These are phyloP conservation scores for Eimeria zaria DNA, from an alignment of 169 alveolate species.

Conservation along the genomic window DNA sequence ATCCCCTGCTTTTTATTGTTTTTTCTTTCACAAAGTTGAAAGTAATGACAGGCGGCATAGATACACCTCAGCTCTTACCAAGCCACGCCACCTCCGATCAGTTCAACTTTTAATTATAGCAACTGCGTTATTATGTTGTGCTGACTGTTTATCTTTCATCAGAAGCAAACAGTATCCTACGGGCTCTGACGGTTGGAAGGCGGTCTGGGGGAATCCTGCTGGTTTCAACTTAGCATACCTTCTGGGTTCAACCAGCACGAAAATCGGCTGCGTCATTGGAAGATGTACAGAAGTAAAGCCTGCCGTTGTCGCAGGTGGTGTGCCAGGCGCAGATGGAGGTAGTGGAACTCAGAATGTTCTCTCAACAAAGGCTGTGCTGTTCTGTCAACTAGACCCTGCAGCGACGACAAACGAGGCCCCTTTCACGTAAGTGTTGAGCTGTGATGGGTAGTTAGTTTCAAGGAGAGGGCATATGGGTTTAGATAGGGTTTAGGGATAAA, in stretches of 20 bases:
- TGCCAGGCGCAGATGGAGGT: too few species aligned
- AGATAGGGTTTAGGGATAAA: not conserved
- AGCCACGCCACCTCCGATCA: not conserved
- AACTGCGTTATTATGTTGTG: not conserved
- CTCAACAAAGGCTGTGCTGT: not conserved
- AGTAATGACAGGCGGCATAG: not conserved
- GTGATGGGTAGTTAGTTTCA: not conserved
- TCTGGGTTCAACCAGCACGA: not conserved
- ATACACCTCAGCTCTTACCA: not conserved
- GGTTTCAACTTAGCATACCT: not conserved
- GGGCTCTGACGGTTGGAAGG: not conserved
- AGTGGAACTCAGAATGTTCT: not conserved
- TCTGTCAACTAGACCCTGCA: not conserved
- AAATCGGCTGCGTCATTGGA: not conserved
- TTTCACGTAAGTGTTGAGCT: not conserved
- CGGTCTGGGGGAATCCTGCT: not conserved
- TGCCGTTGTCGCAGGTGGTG: not conserved
- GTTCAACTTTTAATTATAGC: not conserved
- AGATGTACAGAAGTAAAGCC: not conserved
- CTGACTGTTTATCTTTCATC: not conserved
- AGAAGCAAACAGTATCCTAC: not conserved
- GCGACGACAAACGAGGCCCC: not conserved
- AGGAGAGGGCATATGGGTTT: not conserved
- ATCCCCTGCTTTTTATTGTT: not conserved
- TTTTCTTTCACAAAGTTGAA: not conserved